Conservation (phyloP, 164 flowering plant genomes). For the Cinnamomum micranthum region DNA sequence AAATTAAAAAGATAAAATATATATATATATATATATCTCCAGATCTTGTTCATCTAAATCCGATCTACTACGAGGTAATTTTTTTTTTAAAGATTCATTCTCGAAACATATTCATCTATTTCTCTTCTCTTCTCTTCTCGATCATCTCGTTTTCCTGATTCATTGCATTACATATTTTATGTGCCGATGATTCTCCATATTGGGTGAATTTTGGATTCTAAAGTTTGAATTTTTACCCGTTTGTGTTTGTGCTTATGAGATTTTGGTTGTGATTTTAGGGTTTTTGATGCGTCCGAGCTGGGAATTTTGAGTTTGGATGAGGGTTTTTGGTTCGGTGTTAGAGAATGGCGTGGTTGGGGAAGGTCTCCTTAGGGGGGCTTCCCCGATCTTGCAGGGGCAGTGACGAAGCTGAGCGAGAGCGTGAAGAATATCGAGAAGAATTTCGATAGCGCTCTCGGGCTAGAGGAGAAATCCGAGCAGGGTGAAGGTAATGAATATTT, state of each 20-base stretch:
- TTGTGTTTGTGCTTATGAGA: neutral
- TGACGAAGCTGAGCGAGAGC: slow-evolving; percentile 91
- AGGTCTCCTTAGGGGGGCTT: slow-evolving; percentile 83
- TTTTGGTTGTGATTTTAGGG: slow-evolving; percentile 13
- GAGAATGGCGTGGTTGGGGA: slow-evolving; percentile 96
- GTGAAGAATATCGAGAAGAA: slow-evolving; percentile 99
- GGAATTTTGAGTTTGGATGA: slow-evolving; percentile 15
- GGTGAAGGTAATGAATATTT: slow-evolving; percentile 46
- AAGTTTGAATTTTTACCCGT: no score
- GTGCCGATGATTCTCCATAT: no score
- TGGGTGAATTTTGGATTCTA: no score
- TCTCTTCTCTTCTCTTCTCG: no score
- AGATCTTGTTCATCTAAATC: no score
- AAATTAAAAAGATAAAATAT: no score
- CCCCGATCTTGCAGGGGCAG: slow-evolving; percentile 96
- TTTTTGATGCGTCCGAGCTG: slow-evolving; percentile 13
- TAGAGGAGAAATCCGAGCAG: slow-evolving; percentile 48
- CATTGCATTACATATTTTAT: no score
- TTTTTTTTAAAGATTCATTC: no score
- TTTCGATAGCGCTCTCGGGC: slow-evolving; percentile 91
- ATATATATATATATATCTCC: no score
- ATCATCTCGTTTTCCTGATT: no score
- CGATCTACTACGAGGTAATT: no score
- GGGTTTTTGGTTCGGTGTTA: neutral
- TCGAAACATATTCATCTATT: no score